Base-by-base conservation (phyloP, 208 protist genomes). In the Crithidia fasciculata region DNA sequence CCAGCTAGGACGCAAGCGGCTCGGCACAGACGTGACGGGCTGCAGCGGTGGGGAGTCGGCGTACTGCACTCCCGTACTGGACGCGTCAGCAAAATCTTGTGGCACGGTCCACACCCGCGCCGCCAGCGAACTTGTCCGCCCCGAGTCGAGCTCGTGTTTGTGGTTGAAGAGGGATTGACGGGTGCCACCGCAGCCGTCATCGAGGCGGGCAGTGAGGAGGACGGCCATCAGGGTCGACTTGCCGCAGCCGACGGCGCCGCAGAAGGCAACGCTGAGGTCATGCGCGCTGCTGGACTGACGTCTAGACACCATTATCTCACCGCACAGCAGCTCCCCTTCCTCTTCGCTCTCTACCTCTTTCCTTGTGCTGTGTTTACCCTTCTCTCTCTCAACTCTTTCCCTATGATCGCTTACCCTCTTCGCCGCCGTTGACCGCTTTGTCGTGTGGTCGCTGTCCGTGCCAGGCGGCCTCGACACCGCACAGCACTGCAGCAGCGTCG, bases 111-210 rank as follows among this genome's bases (percentile, higher is more conserved):
- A 97, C 53, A 98, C 86, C 1, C 98, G 93, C 39, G 97, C 93
- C 36, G 86, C 84, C 47, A 99, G 90, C 40, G 86, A 95, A n/a
- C 88, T 96, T 2, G 98, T 99, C 40, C 93, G 82, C 4, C 98
- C 98, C 8, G 85, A 91, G 49, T 96, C 81, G 10, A 99, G 76
- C 76, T 99, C 98, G 79, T 99, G 98, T 62, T 97, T 96, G 92
- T 99, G 98, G 67, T 92, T 96, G 78, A 98, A 98, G 13, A 99
- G 80, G 0, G 78, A 69, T 58, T 96, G 88, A 15, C 95, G 83
- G 10, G 82, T 87, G 66, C 83, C 85, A 10, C 95, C 95, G 55
- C 74, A 58, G 52, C 92, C 93, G 72, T 98, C 84, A 68, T 98
- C 95, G 0, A 96, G 82, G 43, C 69, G 67, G 12, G 81, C 79